Percentiles rank a stretch among this genome's conserved stretches.
Evolutionary conservation across 306 rosid genomes (phyloP).

Genomic region (Citrullus amarus): DNA sequence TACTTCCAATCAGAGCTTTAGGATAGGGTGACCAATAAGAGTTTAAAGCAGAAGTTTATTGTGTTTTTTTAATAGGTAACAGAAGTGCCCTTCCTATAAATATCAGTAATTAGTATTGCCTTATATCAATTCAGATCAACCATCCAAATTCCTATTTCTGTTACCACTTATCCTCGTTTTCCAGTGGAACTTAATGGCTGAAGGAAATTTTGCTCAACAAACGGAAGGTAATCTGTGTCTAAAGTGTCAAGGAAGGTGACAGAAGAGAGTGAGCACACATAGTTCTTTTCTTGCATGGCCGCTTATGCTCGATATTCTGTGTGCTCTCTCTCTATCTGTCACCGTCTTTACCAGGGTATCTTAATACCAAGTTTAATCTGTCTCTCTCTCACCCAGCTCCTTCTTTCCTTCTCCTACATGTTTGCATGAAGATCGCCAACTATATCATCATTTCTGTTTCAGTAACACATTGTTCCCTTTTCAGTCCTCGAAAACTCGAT

Average conservation of each 20-base stretch:
- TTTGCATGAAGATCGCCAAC: not conserved
- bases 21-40: not conserved
- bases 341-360: not conserved
- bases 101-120: not conserved
- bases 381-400: not conserved
- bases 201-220: not conserved
- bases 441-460: not conserved
- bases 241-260: constrained; percentile 1
- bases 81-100: not conserved
- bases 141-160: not conserved
- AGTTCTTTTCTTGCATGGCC: not conserved
- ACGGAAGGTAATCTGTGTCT: not conserved
- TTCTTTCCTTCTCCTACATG: not conserved
- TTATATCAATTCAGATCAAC: not conserved
- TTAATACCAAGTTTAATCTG: not conserved
- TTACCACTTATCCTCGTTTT: not conserved
- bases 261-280: constrained; percentile 13
- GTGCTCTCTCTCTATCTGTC: constrained; percentile 10
- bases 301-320: not conserved
- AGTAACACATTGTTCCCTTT: not conserved
- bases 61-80: not conserved
- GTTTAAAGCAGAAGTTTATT: not conserved
- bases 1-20: not conserved
- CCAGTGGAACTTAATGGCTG: not conserved
- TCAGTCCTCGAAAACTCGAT: not conserved